Conservation (phyloP, 1,284 basidiomycete genomes). For the Leccinum solheimii region DNA sequence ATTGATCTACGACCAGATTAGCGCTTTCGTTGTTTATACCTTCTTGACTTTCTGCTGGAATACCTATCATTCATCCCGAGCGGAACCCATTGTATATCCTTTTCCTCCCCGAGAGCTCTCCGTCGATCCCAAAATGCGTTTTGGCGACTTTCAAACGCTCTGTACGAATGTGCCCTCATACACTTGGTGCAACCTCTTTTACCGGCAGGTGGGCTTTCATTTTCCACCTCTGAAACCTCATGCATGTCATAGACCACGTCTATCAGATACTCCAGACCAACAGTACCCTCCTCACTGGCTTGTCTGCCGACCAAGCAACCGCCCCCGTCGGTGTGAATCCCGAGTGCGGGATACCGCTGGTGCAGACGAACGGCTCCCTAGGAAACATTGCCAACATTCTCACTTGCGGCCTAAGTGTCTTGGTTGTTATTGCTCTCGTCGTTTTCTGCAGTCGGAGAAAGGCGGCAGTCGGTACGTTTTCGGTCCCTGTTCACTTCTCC, state of each 20-base stretch:
- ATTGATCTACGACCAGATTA: constrained; percentile 21
- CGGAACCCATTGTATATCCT: neutral
- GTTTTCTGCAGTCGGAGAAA: constrained; percentile 44
- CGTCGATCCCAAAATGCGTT: constrained; percentile 42
- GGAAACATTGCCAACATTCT: constrained; percentile 77
- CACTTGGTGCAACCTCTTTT: constrained; percentile 73
- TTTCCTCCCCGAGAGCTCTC: neutral
- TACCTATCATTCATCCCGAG: constrained; percentile 13
- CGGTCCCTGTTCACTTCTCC: neutral
- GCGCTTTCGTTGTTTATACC: constrained; percentile 22
- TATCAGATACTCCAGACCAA: constrained; percentile 39
- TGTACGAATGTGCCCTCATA: constrained; percentile 62
- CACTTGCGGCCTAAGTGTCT: constrained; percentile 59
- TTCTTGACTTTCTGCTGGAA: constrained; percentile 12
- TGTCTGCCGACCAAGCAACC: constrained; percentile 41
- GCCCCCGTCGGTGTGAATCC: constrained; percentile 63
- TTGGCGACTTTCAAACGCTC: constrained; percentile 61
- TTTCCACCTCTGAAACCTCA: neutral
- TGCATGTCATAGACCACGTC: constrained; percentile 11
- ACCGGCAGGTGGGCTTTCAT: constrained; percentile 49
- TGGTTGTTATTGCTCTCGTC: constrained; percentile 52
- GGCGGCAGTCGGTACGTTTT: constrained; percentile 42
- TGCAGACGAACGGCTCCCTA: constrained; percentile 50
- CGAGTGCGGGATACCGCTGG: constrained; percentile 52
- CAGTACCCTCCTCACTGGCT: constrained; percentile 36